A percentile compares a stretch with the other conserved stretches of the same genome.
These are phyloP conservation scores for Mycena maculata DNA, from an alignment of 768 basidiomycete species.

Conservation along the genomic window DNA sequence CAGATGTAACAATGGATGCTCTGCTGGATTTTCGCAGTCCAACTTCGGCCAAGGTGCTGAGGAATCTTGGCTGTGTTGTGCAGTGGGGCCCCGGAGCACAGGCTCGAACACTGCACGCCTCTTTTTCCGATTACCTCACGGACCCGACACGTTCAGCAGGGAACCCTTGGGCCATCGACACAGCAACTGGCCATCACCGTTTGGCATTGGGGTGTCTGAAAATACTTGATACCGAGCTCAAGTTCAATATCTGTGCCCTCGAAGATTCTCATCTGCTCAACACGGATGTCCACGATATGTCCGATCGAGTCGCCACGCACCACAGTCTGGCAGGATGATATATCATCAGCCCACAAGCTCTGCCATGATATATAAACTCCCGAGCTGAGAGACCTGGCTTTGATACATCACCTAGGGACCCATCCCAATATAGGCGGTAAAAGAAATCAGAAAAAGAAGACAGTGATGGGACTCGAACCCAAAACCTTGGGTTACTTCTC, in stretches of 20 bases:
- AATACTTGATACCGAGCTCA: background rate
- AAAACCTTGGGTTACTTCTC: no score
- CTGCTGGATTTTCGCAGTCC: background rate
- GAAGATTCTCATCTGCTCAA: background rate
- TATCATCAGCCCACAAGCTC: no score
- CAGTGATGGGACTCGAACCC: no score
- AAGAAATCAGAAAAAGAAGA: no score
- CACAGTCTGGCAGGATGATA: no score
- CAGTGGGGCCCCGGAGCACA: background rate
- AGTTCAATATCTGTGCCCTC: background rate
- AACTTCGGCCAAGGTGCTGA: background rate
- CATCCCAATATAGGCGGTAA: no score
- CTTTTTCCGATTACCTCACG: background rate
- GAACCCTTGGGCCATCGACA: background rate
- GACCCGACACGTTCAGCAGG: background rate
- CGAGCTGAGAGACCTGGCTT: no score
- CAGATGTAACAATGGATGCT: background rate
- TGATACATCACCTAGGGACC: no score
- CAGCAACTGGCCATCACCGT: background rate
- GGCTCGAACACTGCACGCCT: background rate
- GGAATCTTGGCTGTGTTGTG: background rate
- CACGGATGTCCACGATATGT: conserved; percentile 3
- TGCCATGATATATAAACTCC: no score
- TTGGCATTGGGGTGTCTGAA: background rate
- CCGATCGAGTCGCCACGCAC: background rate